phyloP scores from a whole-genome alignment of 2,329 filamentous ascomycete species.

The Fonsecaea monophora region DNA sequence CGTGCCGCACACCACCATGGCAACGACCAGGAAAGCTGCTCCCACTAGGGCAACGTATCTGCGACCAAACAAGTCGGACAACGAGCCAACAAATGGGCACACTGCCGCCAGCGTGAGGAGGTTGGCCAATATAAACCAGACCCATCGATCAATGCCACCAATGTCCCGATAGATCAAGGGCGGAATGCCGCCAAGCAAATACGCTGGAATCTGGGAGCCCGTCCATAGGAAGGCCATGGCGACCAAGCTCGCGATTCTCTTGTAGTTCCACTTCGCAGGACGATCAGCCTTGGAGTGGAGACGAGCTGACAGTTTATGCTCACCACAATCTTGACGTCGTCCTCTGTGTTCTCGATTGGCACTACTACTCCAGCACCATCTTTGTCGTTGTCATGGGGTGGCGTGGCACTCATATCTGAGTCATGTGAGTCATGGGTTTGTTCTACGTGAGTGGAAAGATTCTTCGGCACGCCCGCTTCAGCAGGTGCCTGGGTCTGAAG shows the following conservation, averaged over 20 bases:
- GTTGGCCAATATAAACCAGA: slow-evolving; percentile 64
- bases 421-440: no score
- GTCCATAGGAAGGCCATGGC: slow-evolving; percentile 69
- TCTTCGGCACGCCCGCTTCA: no score
- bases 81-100: slow-evolving; percentile 69
- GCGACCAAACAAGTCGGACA: slow-evolving; percentile 69
- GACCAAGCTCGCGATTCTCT: slow-evolving; percentile 56
- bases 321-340: no score
- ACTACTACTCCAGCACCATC: no score
- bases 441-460: no score
- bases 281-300: no score
- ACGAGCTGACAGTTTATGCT: no score
- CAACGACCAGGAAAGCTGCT: slow-evolving; percentile 61
- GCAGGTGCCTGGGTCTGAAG: no score
- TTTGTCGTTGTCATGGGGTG: no score
- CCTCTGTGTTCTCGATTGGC: no score
- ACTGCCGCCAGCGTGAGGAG: slow-evolving; percentile 63
- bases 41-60: slow-evolving; percentile 66
- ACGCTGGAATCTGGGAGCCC: slow-evolving; percentile 66
- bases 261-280: no score
- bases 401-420: no score
- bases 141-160: slow-evolving; percentile 65
- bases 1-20: slow-evolving; percentile 65
- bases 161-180: slow-evolving; percentile 66
- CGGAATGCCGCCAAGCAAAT: slow-evolving; percentile 58